A percentile compares a stretch with the other conserved stretches of the same genome.
Evolutionary conservation across 1,284 basidiomycete species (phyloP).

Genomic region (Schizophyllum commune): DNA sequence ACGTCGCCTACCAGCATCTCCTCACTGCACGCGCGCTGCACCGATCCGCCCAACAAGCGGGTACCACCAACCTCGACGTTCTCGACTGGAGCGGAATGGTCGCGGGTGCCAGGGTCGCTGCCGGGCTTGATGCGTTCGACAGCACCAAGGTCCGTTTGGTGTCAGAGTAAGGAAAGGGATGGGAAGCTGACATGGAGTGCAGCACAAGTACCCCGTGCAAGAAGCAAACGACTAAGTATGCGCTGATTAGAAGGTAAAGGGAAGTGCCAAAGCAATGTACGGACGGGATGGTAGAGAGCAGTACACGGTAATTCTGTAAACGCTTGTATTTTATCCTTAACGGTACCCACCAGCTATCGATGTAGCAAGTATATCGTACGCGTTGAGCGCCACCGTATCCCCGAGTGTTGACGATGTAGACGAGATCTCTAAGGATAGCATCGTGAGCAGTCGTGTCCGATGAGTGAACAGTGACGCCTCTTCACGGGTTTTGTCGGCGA

Average conservation of each 20-base stretch:
- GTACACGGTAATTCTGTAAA: too few species aligned
- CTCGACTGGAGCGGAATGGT: conserved; percentile 71
- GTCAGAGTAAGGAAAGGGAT: neutral
- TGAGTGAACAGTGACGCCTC: too few species aligned
- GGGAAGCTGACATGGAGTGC: neutral
- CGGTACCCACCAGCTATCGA: too few species aligned
- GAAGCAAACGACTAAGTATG: neutral
- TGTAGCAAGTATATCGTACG: too few species aligned
- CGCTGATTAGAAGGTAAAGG: neutral
- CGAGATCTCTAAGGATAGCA: too few species aligned
- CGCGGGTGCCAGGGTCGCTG: conserved; percentile 60
- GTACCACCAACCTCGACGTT: conserved; percentile 38
- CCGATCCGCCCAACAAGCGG: conserved; percentile 35
- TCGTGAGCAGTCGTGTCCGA: too few species aligned
- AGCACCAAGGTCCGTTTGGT: conserved; percentile 24
- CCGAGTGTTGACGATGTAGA: too few species aligned
- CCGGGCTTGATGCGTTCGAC: conserved; percentile 60
- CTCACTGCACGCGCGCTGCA: conserved; percentile 72
- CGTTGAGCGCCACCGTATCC: too few species aligned
- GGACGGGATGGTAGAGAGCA: neutral
- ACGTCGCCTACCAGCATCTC: conserved; percentile 72
- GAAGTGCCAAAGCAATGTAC: neutral
- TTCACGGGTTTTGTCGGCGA: too few species aligned
- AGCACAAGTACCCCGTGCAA: neutral
- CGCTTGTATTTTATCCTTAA: too few species aligned